phyloP scores from a whole-genome alignment of 495 filamentous ascomycete species.

The Polyplosphaeria fusca region DNA sequence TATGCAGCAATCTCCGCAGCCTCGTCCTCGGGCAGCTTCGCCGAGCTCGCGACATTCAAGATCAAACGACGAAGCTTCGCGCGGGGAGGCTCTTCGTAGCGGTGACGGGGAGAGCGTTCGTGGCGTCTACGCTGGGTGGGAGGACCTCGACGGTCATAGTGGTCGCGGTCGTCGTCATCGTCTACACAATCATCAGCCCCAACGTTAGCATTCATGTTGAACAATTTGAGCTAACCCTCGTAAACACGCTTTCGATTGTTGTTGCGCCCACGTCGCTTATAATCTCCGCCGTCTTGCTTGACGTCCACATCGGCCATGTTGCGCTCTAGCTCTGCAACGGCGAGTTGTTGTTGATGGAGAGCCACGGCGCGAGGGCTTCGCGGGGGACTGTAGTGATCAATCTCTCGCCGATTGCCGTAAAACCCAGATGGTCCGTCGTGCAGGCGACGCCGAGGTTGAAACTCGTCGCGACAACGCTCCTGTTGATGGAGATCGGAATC shows the following conservation, averaged over 20 bases:
- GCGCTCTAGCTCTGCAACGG: too few relatives aligned
- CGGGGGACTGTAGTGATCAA: too few relatives aligned
- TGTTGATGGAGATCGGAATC: too few relatives aligned
- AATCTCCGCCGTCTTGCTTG: slow-evolving; percentile 59
- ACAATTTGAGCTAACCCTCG: slow-evolving; percentile 47
- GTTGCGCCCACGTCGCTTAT: slow-evolving; percentile 39
- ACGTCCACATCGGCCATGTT: slow-evolving; percentile 42
- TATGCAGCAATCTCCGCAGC: slow-evolving; percentile 69
- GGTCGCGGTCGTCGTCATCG: slow-evolving; percentile 66
- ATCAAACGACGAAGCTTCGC: slow-evolving; percentile 77
- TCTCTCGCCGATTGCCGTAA: too few relatives aligned
- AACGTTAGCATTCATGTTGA: slow-evolving; percentile 1
- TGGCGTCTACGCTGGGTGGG: slow-evolving; percentile 62
- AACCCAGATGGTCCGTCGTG: too few relatives aligned
- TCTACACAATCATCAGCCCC: too few relatives aligned
- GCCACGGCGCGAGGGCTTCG: too few relatives aligned
- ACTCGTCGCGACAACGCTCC: too few relatives aligned
- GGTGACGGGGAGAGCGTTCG: background rate
- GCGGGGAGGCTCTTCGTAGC: slow-evolving; percentile 70
- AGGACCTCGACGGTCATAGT: slow-evolving; percentile 58
- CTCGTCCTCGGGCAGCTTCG: slow-evolving; percentile 58
- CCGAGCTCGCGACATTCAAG: slow-evolving; percentile 67
- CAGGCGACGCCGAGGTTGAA: too few relatives aligned
- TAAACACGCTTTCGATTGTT: slow-evolving; percentile 65
- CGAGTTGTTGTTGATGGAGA: too few relatives aligned